Evolutionary conservation across 345 rosid species (phyloP), one percentile per base, ranked within the genome.

Genomic region (Toxicodendron radicans): DNA sequence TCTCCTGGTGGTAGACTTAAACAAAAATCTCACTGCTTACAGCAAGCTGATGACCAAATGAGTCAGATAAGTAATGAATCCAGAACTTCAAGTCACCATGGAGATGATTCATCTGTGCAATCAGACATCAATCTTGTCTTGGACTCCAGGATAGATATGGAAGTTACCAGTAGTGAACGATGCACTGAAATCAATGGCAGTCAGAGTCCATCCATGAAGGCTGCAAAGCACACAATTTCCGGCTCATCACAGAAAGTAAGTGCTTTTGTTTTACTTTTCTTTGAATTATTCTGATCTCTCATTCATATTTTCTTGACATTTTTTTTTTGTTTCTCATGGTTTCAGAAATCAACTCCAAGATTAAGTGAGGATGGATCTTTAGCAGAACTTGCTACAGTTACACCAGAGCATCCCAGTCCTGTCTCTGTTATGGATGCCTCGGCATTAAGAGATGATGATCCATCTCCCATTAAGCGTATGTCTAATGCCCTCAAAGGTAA

Each of bases 351-450:
- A 66, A 64, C 79, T 71, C 80, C 84, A 66, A 78, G 77, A 69
- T 58, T 83, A 52, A 83, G 80, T 71, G 88, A 92, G 65, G 92
- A 85, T 63, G 84, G 81, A 76, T 71, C 75, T 0, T 72, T 71
- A 69, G 69, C 83, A 14, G 89, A 90, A 71, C 82, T 85, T 68
- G 80, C 86, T 43, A 57, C 78, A 17, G 80, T 67, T 79, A 80
- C 84, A 18, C 72, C 84, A 58, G 98, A 92, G 77, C 89, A 92
- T 81, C 94, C 86, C 24, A 95, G 96, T 84, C 98, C 99, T 4
- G 85, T 92, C 51, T 95, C 99, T 49, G 97, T 95, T 70, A 97
- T 92, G 33, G 97, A 92, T 63, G 54, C 77, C 56, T 84, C 85
- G 8, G 52, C 78, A 12, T 89, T 88, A 77, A 79, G 80, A 74